Evolutionary conservation across 768 basidiomycete genomes (phyloP), one percentile per base, ranked within the genome.

Genomic region (Naganishia randhawae): DNA sequence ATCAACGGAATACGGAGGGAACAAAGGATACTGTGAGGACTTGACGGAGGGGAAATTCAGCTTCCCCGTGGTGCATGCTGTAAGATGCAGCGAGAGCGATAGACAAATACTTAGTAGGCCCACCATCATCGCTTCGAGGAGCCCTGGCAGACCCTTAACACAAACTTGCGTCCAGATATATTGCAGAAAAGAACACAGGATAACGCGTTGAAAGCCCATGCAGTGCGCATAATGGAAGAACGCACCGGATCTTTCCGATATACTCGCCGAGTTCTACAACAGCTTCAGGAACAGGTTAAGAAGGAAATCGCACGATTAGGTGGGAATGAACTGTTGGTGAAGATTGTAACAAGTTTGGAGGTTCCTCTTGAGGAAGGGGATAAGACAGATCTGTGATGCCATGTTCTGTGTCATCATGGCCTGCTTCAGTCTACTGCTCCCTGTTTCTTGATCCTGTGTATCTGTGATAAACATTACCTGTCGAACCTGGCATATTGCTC

Each of bases 11-110:
- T 97, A 97, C 75, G 82, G 87, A 1, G 85, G 85, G 50, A 90
- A 83, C 75, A 84, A 84, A 69, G 82, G 82, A 2, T 95, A 91
- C 78, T 90, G 90, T 0, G 94, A 98, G 80, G 95, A 98, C 76
- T 83, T 98, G 16, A 89, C 91, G 0, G 95, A 97, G 81, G 95
- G 95, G 8, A 98, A 98, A 79, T 98, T 98, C 82, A 94, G 91
- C 3, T 98, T 98, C 81, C 94, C 93, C 0, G 84, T 97, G 35
- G 88, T 98, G 0, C 95, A 97, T 78, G 87, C 89, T 22, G 88
- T 97, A 53, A 87, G 89, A 33, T 85, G 89, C 8, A 55, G 55
- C 42, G 57, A 41, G 35, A 86, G 92, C 75, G 83, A 91, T 79
- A 84, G 86, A 37, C 89, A 89, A 78, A 84, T 98, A 37, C 83